Base-by-base conservation (phyloP, 2,329 filamentous ascomycete genomes). In the Colletotrichum plurivorum region DNA sequence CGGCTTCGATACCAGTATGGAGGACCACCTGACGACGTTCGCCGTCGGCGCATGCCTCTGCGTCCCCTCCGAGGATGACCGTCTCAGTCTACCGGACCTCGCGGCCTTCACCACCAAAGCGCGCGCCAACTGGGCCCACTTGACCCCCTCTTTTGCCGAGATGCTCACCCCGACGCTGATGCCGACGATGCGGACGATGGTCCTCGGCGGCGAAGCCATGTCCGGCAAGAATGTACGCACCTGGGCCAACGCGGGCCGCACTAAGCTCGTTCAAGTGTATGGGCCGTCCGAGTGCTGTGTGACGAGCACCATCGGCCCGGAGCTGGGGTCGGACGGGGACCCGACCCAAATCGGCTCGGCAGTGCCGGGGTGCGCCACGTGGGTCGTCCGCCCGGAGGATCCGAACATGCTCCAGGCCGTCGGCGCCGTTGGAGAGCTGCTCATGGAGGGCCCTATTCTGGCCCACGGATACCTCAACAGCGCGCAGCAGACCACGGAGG, bases 391-490 rank as follows among this genome's bases (percentile, higher is more conserved):
- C 1, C 65, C 69, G 1, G 45, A 61, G 1, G 60, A 75, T 0
- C 46, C 41, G 0, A 56, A 68, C 1, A 25, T 48, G 2, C 55
- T 75, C 0, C 67, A 52, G 1, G 65, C 71, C 0, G 54, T 75
- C 0, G 73, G 73, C 0, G 65, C 63, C 0, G 60, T 74, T 0
- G 73, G 73, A 2, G 73, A 75, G 31, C 57, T 75, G 0, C 57
- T 75, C 0, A 64, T 75, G 8, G 74, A 75, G 60, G 72, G 74
- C 7, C 70, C 71, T 5, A 72, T 73, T 0, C 58, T 76, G 1
- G 72, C 71, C 3, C 58, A 61, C 10, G 94, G 93, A 1, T 97
- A 95, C 75, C 84, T 96, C 31, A 89, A 91, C 64, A 84, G 87
- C 77, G 84, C 88, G 0, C 84, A 87, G 4, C 79, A 93, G 45